phyloP scores from a whole-genome alignment of 1,284 basidiomycete species.

The Trametes pubescens region DNA sequence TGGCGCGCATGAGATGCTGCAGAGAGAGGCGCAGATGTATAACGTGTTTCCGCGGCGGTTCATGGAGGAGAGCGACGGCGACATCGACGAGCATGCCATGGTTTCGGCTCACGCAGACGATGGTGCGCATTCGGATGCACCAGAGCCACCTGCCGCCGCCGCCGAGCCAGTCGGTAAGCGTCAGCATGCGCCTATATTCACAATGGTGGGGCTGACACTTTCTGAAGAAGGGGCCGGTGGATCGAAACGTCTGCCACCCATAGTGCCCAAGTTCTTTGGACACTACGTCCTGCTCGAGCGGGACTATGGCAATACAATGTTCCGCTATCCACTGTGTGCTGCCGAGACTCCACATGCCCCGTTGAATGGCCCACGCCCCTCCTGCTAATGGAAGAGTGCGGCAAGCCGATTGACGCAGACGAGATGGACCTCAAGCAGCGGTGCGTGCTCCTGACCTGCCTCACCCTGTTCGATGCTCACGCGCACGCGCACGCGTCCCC shows the following conservation, averaged over 20 bases:
- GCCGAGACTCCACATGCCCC: not conserved
- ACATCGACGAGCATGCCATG: not conserved
- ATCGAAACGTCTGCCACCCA: constrained; percentile 41
- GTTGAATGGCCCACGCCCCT: constrained; percentile 47
- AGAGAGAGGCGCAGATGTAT: constrained; percentile 54
- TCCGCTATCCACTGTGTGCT: not conserved
- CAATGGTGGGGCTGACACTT: not conserved
- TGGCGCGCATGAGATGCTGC: constrained; percentile 39
- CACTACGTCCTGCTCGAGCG: constrained; percentile 47
- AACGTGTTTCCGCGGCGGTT: constrained; percentile 52
- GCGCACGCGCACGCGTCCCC: not conserved
- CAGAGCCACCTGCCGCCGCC: too few relatives aligned
- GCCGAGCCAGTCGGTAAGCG: too few relatives aligned
- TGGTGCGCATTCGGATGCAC: not conserved
- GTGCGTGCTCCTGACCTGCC: too few relatives aligned
- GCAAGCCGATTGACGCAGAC: constrained; percentile 25
- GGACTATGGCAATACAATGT: not conserved
- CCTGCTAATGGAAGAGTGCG: constrained; percentile 59
- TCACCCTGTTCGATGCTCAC: not conserved
- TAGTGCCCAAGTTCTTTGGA: constrained; percentile 63
- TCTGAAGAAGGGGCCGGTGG: not conserved
- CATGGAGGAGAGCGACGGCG: constrained; percentile 47
- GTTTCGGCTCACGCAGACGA: not conserved
- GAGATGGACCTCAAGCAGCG: too few relatives aligned
- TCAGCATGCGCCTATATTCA: too few relatives aligned